Evolutionary conservation across 1,284 basidiomycete genomes (phyloP).

Genomic region (Golubevia pallescens): DNA sequence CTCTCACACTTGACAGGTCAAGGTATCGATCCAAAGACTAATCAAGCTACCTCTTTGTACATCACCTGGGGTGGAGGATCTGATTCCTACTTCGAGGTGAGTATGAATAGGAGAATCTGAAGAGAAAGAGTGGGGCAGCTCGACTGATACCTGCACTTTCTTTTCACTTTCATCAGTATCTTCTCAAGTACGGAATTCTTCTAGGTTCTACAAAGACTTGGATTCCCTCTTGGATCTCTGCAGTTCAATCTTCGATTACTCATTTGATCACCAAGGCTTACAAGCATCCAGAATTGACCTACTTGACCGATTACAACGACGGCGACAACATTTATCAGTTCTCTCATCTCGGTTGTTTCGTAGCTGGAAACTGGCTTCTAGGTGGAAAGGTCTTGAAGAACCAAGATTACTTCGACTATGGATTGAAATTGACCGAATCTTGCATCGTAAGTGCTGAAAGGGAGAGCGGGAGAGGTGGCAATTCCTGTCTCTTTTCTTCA

Average conservation of each 20-base stretch:
- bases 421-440: conserved; percentile 25
- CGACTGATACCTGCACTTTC: no score
- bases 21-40: conserved; percentile 16
- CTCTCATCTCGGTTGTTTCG: conserved; percentile 48
- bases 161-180: conserved; percentile 15
- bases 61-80: conserved; percentile 49
- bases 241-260: conserved; percentile 28
- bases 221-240: conserved; percentile 37
- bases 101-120: no score
- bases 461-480: no score
- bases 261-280: conserved; percentile 26
- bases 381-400: conserved; percentile 34
- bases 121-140: not conserved
- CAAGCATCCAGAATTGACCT: conserved; percentile 18
- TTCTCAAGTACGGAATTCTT: conserved; percentile 45
- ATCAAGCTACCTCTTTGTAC: conserved; percentile 20
- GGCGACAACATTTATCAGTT: conserved; percentile 31
- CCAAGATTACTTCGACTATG: conserved; percentile 24
- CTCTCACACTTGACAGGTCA: no score
- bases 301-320: conserved; percentile 35
- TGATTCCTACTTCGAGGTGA: conserved; percentile 42
- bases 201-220: conserved; percentile 24
- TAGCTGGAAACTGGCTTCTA: conserved; percentile 44
- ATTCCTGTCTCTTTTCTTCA: no score
- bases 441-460: no score